Base-by-base conservation (phyloP, 192 early-diverging fungal species). In the Kickxella alabastrina region DNA sequence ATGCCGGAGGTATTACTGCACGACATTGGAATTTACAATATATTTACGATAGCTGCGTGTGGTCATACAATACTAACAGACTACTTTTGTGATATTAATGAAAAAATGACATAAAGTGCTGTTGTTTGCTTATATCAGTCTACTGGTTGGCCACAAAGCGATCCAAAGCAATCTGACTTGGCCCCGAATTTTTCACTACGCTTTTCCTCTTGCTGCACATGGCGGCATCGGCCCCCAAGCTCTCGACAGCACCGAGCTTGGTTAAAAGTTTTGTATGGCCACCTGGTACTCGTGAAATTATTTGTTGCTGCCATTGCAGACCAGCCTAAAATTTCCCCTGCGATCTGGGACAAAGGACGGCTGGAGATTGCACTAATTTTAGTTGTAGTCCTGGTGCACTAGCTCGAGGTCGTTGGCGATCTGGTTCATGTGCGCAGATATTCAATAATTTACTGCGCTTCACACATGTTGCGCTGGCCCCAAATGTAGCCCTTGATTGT, bases 291-390 rank as follows among this genome's bases (percentile, higher is more conserved):
- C 59, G 38, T 61, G 59, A 40, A 73, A 73, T 9, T 46, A 38
- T 7, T 43, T 36, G 47, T 73, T 73, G 12, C 26, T 43, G 15
- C 54, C 21, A 50, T 73, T 62, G 26, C 62, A 64, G 0, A 62
- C 69, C 34, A 73, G 50, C 14, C 38, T 57, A 31, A 73, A 47
- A 12, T 57, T 37, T 6, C 69, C 69, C n/a, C 51, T 41, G 44
- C 59, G 61, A 49, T 73, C 69, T 0, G 69, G 58, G 0, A 73
- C 58, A 62, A 73, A 73, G 19, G 69, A 65, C 39, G 65, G 38
- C 50, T 73, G 69, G 8, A 63, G 65, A 43, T 73, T 63, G 21
- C 32, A 49, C 10, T 65, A 36, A 22, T 54, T 57, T 18, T 23
- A 39, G 49, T 59, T 65, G 39, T 73, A 73, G 46, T 65, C 49